These are phyloP conservation scores for Sclerotinia borealis DNA, from an alignment of 2,329 filamentous ascomycete species.

Conservation along the genomic window DNA sequence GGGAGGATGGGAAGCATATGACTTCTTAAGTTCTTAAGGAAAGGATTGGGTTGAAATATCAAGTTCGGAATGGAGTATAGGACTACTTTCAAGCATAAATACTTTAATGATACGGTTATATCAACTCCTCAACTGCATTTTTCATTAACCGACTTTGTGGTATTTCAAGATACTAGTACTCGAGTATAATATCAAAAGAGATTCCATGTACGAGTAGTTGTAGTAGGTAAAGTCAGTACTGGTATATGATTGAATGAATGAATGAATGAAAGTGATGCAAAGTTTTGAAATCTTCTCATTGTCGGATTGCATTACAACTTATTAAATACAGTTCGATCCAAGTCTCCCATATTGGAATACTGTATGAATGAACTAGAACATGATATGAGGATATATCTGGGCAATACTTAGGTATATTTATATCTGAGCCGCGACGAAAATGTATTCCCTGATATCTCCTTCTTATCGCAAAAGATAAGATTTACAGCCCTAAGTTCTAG, in stretches of 20 bases:
- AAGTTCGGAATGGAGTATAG: background rate
- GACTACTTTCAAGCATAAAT: conserved; percentile 12
- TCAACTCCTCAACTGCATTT: background rate
- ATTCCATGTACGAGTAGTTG: too few relatives aligned
- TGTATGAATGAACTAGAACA: background rate
- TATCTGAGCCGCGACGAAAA: background rate
- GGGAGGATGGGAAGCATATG: conserved; percentile 61
- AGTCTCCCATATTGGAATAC: too few relatives aligned
- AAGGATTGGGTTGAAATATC: background rate
- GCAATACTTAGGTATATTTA: too few relatives aligned
- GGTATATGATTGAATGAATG: too few relatives aligned
- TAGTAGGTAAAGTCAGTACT: background rate
- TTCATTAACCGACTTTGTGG: background rate
- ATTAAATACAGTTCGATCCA: too few relatives aligned
- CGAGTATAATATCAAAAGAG: too few relatives aligned
- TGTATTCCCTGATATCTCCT: background rate
- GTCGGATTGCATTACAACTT: background rate
- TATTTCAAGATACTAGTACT: too few relatives aligned
- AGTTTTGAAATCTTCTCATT: background rate
- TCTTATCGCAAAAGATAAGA: conserved; percentile 3
- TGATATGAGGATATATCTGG: background rate
- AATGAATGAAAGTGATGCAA: too few relatives aligned
- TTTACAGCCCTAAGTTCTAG: background rate
- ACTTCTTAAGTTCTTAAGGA: conserved; percentile 13
- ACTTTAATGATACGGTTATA: conserved; percentile 12